These are phyloP conservation scores for Monosporozyma aerobia DNA, from an alignment of 805 yeast genomes.

Conservation along the genomic window DNA sequence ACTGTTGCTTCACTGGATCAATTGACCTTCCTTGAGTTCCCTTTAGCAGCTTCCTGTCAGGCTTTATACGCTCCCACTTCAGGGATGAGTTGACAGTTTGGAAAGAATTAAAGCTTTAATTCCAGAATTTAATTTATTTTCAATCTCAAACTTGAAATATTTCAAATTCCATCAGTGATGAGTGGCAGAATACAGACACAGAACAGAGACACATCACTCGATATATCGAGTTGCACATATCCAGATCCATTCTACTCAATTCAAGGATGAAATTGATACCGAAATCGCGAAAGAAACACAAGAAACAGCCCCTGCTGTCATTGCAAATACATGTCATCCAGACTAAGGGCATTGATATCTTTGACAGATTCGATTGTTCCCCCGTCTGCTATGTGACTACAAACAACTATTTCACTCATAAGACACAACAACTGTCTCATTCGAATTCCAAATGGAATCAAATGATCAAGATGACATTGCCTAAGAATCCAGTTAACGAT, in stretches of 20 bases:
- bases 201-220: background rate
- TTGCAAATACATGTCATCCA: constrained; percentile 17
- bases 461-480: constrained; percentile 20
- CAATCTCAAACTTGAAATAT: background rate
- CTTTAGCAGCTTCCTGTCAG: background rate
- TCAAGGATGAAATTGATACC: background rate
- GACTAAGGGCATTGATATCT: constrained; percentile 17
- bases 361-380: constrained; percentile 21
- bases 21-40: background rate
- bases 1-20: background rate
- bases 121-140: background rate
- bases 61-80: background rate
- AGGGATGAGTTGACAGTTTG: background rate
- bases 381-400: constrained; percentile 25
- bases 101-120: background rate
- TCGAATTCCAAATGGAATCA: constrained; percentile 22
- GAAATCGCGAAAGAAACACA: background rate
- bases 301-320: constrained; percentile 9
- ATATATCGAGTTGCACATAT: background rate
- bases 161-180: background rate
- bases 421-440: constrained; percentile 17
- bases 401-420: constrained; percentile 17
- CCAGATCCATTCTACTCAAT: background rate
- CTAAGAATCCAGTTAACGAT: constrained; percentile 21
- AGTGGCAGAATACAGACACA: background rate